Base-by-base conservation (phyloP, 192 early-diverging fungal genomes). In the Backusella luteola region DNA sequence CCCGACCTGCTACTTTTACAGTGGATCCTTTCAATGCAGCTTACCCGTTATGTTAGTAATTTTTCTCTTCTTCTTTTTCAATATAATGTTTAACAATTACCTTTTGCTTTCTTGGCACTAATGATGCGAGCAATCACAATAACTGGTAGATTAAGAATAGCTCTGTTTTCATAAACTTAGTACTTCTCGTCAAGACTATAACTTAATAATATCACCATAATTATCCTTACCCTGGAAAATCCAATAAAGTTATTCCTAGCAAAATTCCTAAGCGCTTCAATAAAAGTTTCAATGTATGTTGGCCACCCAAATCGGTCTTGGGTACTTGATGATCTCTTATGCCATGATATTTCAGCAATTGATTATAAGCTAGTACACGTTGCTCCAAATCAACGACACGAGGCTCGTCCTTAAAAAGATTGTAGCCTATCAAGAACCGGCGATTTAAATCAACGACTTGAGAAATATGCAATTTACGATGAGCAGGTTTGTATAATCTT, bases 271-370 rank as follows among this genome's bases (percentile, higher is more conserved):
- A 75, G 1, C 98, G 90, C 73, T 86, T 87, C 3, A 90, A 73
- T 71, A 98, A 83, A 71, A 94, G 83, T 15, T 85, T 84, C 53
- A 96, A 78, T 15, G 94, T 92, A 29, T 84, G 79, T 8, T 82
- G 73, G 36, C 94, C 86, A 35, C 92, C 89, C 29, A 98, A 83
- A 3, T 82, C 84, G 44, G 93, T 95, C 26, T 89, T 94, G 34
- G 94, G 87, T 19, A 98, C 98, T 86, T 99, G 97, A 83, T 99
- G 97, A 76, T 99, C 97, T 14, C 90, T 90, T 59, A 99, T 89
- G 23, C 97, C 97, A 81, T 97, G 95, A 83, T 94, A 95, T 52
- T 91, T 90, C 53, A 99, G 85, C 76, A 95, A 86, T 76, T 89
- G 87, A 80, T 98, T 96, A 85, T 98, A 98, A 34, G 91, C 89